Base-by-base conservation (phyloP, 129 eudicot genomes). In the Pseudognaphalium luteoalbum region DNA sequence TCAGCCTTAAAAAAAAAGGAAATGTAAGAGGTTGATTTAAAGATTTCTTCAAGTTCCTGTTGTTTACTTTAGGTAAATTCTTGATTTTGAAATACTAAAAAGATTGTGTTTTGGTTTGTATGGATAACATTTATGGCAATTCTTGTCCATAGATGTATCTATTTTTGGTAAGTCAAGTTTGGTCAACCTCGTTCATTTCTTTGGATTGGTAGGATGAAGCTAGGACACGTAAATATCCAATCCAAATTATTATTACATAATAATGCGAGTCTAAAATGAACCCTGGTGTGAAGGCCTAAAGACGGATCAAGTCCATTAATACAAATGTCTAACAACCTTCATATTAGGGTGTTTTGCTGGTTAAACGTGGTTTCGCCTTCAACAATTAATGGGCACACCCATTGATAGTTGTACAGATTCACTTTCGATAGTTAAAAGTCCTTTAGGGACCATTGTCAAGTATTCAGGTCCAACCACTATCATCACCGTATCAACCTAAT, bases 71-170 rank as follows among this genome's bases (percentile, higher is more conserved):
- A 30, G 14, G 61, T 17, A 25, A 35, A 63, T 47, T 71, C 7
- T 65, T 78, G 54, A 78, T 61, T 61, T 17, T 47, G 76, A 19
- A 66, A 60, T 37, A 63, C 70, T 56, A 62, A 44, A 66, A 30
- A 35, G 52, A 57, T 62, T 63, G 78, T 62, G 71, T 44, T 21
- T 70, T 44, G 71, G 67, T 63, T 71, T 79, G 78, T 79, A 66
- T 67, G 83, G 72, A 72, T 72, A 63, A 33, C 54, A 63, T 72
- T 58, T 51, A 25, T 79, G 83, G 83, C 78, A 41, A 64, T 19
- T 50, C 62, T 52, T 72, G 83, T 72, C 78, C 78, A 66, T 39
- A 72, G 66, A 79, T 33, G 29, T 20, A 79, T 79, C 78, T 72
- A 71, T 71, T 64, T 71, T 33, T 50, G 47, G 82, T 11, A 50